Evolutionary conservation across 2,329 filamentous ascomycete genomes (phyloP).

Genomic region (Fusarium torreyae): DNA sequence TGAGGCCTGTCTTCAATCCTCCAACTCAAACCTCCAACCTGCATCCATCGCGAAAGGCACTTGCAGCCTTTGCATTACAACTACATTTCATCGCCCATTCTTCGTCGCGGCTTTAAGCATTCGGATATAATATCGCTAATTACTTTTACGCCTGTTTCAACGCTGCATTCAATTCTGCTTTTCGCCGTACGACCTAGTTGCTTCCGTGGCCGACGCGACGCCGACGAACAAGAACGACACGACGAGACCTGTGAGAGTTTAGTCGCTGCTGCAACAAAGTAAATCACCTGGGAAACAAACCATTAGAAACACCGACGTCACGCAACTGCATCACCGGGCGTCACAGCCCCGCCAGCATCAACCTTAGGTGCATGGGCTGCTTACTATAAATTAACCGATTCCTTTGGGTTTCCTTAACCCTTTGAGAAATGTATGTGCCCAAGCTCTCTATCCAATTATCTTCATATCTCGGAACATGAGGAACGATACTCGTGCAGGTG

Average conservation of each 20-base stretch:
- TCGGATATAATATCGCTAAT: slow-evolving; percentile 17
- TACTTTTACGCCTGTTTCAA: slow-evolving; percentile 13
- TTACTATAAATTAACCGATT: slow-evolving; percentile 22
- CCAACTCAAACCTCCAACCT: slow-evolving; percentile 42
- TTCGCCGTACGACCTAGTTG: slow-evolving; percentile 6
- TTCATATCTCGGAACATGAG: slow-evolving; percentile 1
- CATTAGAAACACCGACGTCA: background rate
- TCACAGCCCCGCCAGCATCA: slow-evolving; percentile 10
- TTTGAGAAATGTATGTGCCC: slow-evolving; percentile 46
- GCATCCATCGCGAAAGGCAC: slow-evolving; percentile 37
- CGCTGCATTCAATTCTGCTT: slow-evolving; percentile 19
- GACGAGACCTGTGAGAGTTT: slow-evolving; percentile 28
- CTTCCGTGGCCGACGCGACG: slow-evolving; percentile 31
- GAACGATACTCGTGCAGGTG: background rate
- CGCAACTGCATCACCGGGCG: background rate
- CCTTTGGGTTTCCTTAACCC: slow-evolving; percentile 34
- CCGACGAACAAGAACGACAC: slow-evolving; percentile 17
- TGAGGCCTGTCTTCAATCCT: slow-evolving; percentile 34
- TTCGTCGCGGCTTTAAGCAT: slow-evolving; percentile 9
- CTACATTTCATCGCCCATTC: slow-evolving; percentile 17
- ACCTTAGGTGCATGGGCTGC: slow-evolving; percentile 42
- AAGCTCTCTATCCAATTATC: slow-evolving; percentile 4
- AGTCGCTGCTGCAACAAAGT: background rate
- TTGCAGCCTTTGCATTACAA: slow-evolving; percentile 31
- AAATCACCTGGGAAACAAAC: background rate